Conservation (phyloP, 768 basidiomycete genomes). For the Termitomyces sp. region DNA sequence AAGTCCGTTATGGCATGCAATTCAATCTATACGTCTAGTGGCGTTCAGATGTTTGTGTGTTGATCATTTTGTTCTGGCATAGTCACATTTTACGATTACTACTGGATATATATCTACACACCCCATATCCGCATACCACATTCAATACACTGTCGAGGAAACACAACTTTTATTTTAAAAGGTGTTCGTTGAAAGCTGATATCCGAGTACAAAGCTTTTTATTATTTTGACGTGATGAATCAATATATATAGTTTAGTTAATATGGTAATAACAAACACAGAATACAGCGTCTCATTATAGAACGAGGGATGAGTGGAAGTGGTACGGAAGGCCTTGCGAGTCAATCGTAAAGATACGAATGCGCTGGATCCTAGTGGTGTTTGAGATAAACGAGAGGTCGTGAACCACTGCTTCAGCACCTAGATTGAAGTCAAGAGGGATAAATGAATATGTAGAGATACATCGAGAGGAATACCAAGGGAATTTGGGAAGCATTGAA, state of each 20-base stretch:
- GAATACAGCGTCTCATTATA: neutral
- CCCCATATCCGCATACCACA: neutral
- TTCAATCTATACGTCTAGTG: neutral
- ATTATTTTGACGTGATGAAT: neutral
- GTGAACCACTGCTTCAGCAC: neutral
- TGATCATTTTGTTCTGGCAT: neutral
- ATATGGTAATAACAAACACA: neutral
- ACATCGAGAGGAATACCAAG: constrained; percentile 7
- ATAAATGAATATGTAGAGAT: constrained; percentile 8
- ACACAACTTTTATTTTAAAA: too few species aligned
- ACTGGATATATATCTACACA: neutral
- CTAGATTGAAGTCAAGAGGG: neutral
- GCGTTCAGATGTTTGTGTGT: neutral
- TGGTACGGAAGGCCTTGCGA: neutral
- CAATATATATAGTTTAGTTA: neutral
- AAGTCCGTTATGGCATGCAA: neutral
- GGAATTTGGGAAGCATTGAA: neutral
- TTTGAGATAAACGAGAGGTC: neutral
- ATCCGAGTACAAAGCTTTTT: too few species aligned
- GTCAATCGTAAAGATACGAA: neutral
- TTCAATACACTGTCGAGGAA: neutral
- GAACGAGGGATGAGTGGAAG: neutral
- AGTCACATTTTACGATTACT: neutral
- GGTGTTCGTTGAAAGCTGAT: too few species aligned
- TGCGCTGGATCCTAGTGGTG: neutral